phyloP scores from a whole-genome alignment of 2,329 filamentous ascomycete genomes.

The Cryoendolithus antarcticus region DNA sequence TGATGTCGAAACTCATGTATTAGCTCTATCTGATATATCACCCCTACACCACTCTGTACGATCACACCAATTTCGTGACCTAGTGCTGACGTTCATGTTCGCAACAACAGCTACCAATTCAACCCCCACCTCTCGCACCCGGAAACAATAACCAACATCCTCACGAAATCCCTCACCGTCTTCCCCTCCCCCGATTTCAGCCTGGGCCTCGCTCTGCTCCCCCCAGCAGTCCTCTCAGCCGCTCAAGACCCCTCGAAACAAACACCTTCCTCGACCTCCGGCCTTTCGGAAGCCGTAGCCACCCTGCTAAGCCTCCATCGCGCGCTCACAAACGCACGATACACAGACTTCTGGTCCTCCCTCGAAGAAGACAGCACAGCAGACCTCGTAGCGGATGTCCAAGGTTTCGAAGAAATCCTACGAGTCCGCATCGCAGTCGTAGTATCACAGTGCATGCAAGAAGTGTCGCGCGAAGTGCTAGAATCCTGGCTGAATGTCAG shows the following conservation, averaged over 20 bases:
- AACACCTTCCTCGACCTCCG: constrained; percentile 42
- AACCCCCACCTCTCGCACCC: constrained; percentile 96
- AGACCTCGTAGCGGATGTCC: constrained; percentile 85
- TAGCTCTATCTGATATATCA: constrained; percentile 59
- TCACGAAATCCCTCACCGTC: constrained; percentile 93
- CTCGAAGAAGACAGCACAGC: constrained; percentile 94
- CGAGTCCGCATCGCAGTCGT: constrained; percentile 80
- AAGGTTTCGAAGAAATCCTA: constrained; percentile 89
- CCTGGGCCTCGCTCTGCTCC: constrained; percentile 85
- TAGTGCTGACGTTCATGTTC: neutral
- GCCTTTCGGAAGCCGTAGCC: constrained; percentile 74
- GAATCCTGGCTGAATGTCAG: constrained; percentile 38
- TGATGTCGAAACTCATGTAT: constrained; percentile 54
- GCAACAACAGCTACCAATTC: constrained; percentile 74
- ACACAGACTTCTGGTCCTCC: constrained; percentile 83
- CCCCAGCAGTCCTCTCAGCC: constrained; percentile 60
- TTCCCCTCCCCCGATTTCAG: constrained; percentile 95
- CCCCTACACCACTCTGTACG: constrained; percentile 1
- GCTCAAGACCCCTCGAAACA: constrained; percentile 34
- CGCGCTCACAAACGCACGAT: constrained; percentile 81
- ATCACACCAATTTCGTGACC: constrained; percentile 1
- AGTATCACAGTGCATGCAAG: constrained; percentile 72
- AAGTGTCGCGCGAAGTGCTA: constrained; percentile 44
- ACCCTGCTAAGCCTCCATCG: constrained; percentile 77
- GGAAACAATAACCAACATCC: constrained; percentile 96